Conservation (phyloP, 2,329 filamentous ascomycete species). For the Shiraia sp. region DNA sequence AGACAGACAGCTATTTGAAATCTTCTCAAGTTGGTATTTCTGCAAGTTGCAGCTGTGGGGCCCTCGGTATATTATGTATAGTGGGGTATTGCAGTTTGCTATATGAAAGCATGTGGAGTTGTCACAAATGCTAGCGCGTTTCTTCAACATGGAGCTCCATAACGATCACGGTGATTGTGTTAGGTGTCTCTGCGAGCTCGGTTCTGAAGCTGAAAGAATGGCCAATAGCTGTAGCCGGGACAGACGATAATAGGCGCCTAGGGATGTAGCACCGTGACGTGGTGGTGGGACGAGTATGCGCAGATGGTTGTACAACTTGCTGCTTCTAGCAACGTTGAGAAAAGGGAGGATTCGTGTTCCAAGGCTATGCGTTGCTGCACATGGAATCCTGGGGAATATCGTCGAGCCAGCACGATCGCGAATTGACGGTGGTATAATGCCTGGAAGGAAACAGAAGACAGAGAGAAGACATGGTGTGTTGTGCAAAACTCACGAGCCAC, state of each 20-base stretch:
- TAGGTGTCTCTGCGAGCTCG: background rate
- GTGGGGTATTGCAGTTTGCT: background rate
- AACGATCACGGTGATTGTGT: background rate
- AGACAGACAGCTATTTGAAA: slow-evolving; percentile 4
- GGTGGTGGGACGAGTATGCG: slow-evolving; percentile 12
- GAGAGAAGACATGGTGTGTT: background rate
- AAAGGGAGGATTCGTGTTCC: slow-evolving; percentile 5
- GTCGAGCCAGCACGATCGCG: background rate
- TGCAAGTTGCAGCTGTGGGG: too few species aligned
- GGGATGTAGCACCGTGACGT: slow-evolving; percentile 8
- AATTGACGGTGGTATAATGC: background rate
- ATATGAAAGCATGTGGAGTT: background rate
- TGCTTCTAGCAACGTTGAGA: slow-evolving; percentile 6
- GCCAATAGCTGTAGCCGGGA: slow-evolving; percentile 5
- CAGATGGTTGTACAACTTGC: slow-evolving; percentile 9
- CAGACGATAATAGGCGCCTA: slow-evolving; percentile 7
- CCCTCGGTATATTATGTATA: background rate
- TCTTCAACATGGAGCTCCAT: slow-evolving; percentile 1
- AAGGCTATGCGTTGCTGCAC: slow-evolving; percentile 3
- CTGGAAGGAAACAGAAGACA: background rate
- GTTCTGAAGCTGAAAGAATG: slow-evolving; percentile 2
- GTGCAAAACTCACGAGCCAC: too few species aligned
- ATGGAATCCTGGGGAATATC: slow-evolving; percentile 1
- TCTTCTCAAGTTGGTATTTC: background rate
- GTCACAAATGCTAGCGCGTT: background rate